These are phyloP conservation scores for Globisporangium emineosum DNA, from an alignment of 352 stramenopile species.

Conservation along the genomic window DNA sequence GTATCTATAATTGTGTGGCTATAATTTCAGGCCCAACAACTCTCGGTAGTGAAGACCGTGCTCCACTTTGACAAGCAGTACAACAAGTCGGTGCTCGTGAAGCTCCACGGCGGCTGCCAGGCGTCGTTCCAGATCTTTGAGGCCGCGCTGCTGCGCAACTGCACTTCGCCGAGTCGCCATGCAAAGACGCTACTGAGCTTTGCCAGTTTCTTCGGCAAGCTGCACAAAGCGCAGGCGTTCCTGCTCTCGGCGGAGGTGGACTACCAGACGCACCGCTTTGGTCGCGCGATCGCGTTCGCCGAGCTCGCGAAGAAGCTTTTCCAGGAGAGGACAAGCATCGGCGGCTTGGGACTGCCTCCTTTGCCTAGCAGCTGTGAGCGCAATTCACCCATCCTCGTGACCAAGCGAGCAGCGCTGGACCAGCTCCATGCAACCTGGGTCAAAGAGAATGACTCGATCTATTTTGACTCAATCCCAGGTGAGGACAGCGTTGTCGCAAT, in stretches of 20 bases:
- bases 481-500: slow-evolving; percentile 21
- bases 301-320: slow-evolving; percentile 20
- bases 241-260: slow-evolving; percentile 25
- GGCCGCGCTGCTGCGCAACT: slow-evolving; percentile 19
- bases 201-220: slow-evolving; percentile 25
- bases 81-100: slow-evolving; percentile 30
- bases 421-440: slow-evolving; percentile 11
- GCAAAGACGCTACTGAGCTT: slow-evolving; percentile 24
- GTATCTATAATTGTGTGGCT: no score
- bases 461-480: slow-evolving; percentile 27
- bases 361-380: slow-evolving; percentile 12
- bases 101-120: slow-evolving; percentile 32
- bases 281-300: slow-evolving; percentile 30
- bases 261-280: slow-evolving; percentile 19
- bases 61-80: slow-evolving; percentile 28
- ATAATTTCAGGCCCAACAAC: slow-evolving; percentile 31
- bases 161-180: slow-evolving; percentile 13
- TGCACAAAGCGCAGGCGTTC: slow-evolving; percentile 29
- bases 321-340: slow-evolving; percentile 23
- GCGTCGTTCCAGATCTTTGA: slow-evolving; percentile 23
- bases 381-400: slow-evolving; percentile 10
- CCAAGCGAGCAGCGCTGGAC: slow-evolving; percentile 18
- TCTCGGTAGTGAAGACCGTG: slow-evolving; percentile 36
- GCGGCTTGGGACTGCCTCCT: slow-evolving; percentile 19
- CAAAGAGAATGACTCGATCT: slow-evolving; percentile 30